Evolutionary conservation across 1,139 yeast genomes (phyloP).

Genomic region (Pichia sp.): DNA sequence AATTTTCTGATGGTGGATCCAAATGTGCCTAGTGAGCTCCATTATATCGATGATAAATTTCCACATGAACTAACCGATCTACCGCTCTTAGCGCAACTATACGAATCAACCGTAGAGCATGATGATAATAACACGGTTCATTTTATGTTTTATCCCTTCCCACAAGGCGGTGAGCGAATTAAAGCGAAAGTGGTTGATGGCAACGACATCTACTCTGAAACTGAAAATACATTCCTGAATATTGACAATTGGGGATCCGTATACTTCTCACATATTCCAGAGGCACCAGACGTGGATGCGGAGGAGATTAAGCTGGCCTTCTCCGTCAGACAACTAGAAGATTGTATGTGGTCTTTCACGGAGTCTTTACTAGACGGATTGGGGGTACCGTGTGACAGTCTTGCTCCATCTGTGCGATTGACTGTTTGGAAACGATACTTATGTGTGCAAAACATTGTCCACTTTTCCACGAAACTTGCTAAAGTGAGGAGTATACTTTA

Average conservation of each 20-base stretch:
- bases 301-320: background rate
- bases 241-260: constrained; percentile 20
- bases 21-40: background rate
- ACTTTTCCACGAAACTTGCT: no score
- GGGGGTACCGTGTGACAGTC: constrained; percentile 17
- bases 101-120: constrained; percentile 5
- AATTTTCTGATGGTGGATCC: background rate
- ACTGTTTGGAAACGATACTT: constrained; percentile 18
- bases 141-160: constrained; percentile 21
- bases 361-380: constrained; percentile 17
- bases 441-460: constrained; percentile 17
- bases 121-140: background rate
- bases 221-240: constrained; percentile 16
- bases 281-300: background rate
- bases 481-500: no score
- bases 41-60: constrained; percentile 16
- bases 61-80: constrained; percentile 19
- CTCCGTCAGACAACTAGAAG: constrained; percentile 10
- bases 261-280: constrained; percentile 19
- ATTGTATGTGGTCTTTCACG: constrained; percentile 20
- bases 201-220: constrained; percentile 11
- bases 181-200: constrained; percentile 12
- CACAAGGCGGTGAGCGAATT: constrained; percentile 15
- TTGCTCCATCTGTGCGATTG: constrained; percentile 20
- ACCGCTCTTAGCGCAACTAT: constrained; percentile 16